These are phyloP conservation scores for Diplocarpon rosae DNA, from an alignment of 2,329 filamentous ascomycete species.

Conservation along the genomic window DNA sequence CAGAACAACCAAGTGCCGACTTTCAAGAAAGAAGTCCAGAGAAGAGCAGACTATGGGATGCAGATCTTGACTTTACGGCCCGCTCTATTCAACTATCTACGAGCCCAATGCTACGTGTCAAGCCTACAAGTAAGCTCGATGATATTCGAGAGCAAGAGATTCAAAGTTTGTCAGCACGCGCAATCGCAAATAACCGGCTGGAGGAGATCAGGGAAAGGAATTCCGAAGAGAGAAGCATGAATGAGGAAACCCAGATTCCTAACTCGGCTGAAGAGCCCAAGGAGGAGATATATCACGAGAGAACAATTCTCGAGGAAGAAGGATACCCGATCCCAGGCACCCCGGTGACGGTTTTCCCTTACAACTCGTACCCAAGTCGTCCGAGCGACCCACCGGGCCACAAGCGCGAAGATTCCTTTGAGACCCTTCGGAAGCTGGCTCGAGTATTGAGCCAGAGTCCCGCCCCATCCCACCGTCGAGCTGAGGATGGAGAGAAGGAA, in stretches of 20 bases:
- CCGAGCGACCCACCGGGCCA: background rate
- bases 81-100: slow-evolving; percentile 17
- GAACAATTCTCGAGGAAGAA: slow-evolving; percentile 19
- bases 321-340: slow-evolving; percentile 16
- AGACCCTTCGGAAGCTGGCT: slow-evolving; percentile 12
- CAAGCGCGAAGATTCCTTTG: slow-evolving; percentile 8
- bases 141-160: slow-evolving; percentile 20
- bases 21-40: slow-evolving; percentile 6
- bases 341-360: slow-evolving; percentile 16
- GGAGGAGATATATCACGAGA: slow-evolving; percentile 12
- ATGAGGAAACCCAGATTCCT: background rate
- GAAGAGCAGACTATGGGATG: slow-evolving; percentile 17
- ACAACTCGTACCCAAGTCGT: slow-evolving; percentile 3
- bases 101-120: slow-evolving; percentile 20
- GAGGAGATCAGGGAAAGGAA: slow-evolving; percentile 19
- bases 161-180: slow-evolving; percentile 12
- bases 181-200: slow-evolving; percentile 14
- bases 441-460: slow-evolving; percentile 11
- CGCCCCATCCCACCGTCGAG: background rate
- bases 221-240: slow-evolving; percentile 14
- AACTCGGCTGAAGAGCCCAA: background rate
- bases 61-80: slow-evolving; percentile 24
- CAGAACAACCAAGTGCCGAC: slow-evolving; percentile 10
- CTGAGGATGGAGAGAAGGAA: background rate
- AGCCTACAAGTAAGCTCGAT: slow-evolving; percentile 15